Percentiles rank a stretch among this genome's conserved stretches.
Evolutionary conservation across 768 basidiomycete genomes (phyloP).

Genomic region (Ramaria sp.): DNA sequence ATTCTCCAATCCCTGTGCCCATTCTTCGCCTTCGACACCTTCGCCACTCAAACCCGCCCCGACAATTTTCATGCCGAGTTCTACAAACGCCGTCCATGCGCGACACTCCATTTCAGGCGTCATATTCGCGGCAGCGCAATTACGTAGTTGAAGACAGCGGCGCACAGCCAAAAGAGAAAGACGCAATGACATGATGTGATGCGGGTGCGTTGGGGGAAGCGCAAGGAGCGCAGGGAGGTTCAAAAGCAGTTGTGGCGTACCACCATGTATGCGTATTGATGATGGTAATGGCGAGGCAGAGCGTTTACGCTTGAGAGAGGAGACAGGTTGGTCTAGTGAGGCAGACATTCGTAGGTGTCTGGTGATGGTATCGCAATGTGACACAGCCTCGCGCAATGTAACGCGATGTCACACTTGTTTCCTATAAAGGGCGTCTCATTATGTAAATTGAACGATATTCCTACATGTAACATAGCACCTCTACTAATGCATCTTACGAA

Average conservation of each 20-base stretch:
- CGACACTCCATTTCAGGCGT: conserved; percentile 54
- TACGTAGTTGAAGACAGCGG: conserved; percentile 35
- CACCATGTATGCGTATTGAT: conserved; percentile 17
- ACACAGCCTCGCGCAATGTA: not conserved
- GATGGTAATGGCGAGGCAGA: not conserved
- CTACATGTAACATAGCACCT: no score
- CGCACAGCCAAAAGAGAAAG: conserved; percentile 47
- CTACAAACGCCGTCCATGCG: conserved; percentile 61
- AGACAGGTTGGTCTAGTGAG: not conserved
- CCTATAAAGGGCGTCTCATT: no score
- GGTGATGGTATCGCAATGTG: not conserved
- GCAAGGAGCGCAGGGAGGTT: conserved; percentile 48
- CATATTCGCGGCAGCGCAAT: conserved; percentile 24
- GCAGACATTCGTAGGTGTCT: not conserved
- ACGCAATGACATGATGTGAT: conserved; percentile 43
- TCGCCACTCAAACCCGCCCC: conserved; percentile 30
- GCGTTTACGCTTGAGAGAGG: not conserved
- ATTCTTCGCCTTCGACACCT: conserved; percentile 23
- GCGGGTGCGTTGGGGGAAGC: conserved; percentile 53
- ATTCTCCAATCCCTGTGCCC: conserved; percentile 40
- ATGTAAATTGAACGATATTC: no score
- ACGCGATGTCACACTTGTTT: not conserved
- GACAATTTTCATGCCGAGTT: conserved; percentile 52
- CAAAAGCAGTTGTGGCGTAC: conserved; percentile 42
- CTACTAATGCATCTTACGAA: no score